A percentile compares a stretch with the other conserved stretches of the same genome.
Conservation (phyloP, 108 stramenopile species). For the Skeletonema marinoi region DNA sequence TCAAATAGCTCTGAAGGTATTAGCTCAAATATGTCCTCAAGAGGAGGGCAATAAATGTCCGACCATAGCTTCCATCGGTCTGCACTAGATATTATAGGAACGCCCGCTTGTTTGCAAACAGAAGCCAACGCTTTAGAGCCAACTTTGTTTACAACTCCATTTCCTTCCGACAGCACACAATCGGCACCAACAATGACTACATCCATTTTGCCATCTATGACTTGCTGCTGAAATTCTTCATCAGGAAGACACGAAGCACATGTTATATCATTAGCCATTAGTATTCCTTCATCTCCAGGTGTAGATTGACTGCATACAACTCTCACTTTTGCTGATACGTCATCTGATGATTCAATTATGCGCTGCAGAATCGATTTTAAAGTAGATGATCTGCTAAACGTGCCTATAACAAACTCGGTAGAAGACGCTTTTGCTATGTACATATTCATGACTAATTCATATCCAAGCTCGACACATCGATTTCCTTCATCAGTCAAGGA, state of each 20-base stretch:
- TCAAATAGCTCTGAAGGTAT: conserved; percentile 35
- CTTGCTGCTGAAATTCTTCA: conserved; percentile 19
- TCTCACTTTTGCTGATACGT: background rate
- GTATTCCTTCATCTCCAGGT: conserved; percentile 56
- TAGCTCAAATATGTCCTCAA: conserved; percentile 58
- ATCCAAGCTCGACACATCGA: conserved; percentile 25
- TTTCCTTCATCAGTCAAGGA: conserved; percentile 28
- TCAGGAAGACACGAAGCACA: conserved; percentile 36
- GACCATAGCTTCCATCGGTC: conserved; percentile 60
- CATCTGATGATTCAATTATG: conserved; percentile 9
- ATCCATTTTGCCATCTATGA: conserved; percentile 33
- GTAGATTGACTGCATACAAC: conserved; percentile 49
- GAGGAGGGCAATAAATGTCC: conserved; percentile 55
- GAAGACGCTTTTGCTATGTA: background rate
- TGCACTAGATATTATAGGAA: conserved; percentile 46
- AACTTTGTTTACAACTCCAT: conserved; percentile 53
- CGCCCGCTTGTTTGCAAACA: conserved; percentile 7
- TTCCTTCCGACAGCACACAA: conserved; percentile 36
- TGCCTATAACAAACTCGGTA: conserved; percentile 36
- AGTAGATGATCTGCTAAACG: conserved; percentile 58
- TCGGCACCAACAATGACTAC: conserved; percentile 52
- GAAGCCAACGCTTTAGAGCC: conserved; percentile 38
- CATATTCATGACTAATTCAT: conserved; percentile 16
- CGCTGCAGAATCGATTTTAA: conserved; percentile 26
- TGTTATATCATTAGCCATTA: conserved; percentile 53